These are phyloP conservation scores for Ascochyta rabiei DNA, from an alignment of 2,329 filamentous ascomycete genomes.

Conservation along the genomic window DNA sequence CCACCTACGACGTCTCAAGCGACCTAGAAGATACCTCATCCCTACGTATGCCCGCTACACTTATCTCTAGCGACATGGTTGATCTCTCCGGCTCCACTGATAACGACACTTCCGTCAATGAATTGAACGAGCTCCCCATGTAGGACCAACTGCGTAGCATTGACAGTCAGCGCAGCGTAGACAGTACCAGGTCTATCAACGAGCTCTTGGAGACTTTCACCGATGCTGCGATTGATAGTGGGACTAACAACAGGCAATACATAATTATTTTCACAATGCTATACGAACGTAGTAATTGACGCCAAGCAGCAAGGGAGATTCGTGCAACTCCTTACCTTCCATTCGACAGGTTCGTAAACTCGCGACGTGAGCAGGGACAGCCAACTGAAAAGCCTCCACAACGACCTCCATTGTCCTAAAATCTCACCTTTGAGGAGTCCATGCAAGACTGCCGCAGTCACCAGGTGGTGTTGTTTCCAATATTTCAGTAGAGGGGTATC, in stretches of 20 bases:
- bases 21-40: neutral
- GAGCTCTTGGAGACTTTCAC: neutral
- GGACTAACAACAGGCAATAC: neutral
- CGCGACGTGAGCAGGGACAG: slow-evolving; percentile 34
- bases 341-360: neutral
- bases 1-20: neutral
- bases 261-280: neutral
- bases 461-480: neutral
- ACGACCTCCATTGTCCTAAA: neutral
- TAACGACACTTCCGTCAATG: neutral
- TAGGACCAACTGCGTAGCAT: neutral
- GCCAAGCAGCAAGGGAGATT: neutral
- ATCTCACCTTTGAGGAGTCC: neutral
- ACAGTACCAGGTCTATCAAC: neutral
- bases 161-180: neutral
- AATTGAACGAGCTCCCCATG: neutral
- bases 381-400: slow-evolving; percentile 5
- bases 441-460: neutral
- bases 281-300: neutral
- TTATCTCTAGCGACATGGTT: neutral
- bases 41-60: neutral
- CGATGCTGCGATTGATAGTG: neutral
- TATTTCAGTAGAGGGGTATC: slow-evolving; percentile 23
- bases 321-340: neutral
- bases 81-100: neutral